Conservation (phyloP, 257 asterid species). For the Paraleonurus japonicus region DNA sequence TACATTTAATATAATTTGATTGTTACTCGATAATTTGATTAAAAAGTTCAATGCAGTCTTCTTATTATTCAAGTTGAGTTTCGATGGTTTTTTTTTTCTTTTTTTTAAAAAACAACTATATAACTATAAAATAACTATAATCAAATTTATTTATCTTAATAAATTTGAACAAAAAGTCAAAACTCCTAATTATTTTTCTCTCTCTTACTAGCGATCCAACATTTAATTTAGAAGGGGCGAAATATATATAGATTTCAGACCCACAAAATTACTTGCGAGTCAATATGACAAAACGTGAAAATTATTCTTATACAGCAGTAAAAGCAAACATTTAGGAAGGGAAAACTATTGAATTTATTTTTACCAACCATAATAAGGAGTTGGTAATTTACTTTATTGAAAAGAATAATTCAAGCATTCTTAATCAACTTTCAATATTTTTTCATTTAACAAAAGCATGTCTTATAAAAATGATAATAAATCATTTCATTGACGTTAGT, state of each 20-base stretch:
- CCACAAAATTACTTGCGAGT: conserved; percentile 1
- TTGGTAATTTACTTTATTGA: no score
- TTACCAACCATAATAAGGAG: background rate
- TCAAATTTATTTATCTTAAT: background rate
- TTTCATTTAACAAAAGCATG: background rate
- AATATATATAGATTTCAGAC: background rate
- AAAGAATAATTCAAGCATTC: background rate
- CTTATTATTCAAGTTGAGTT: background rate
- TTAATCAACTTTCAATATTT: no score
- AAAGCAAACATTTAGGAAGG: background rate
- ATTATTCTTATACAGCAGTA: background rate
- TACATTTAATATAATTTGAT: no score
- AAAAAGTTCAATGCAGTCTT: background rate
- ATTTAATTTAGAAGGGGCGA: background rate
- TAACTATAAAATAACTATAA: no score
- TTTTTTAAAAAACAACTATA: no score
- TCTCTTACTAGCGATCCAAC: no score
- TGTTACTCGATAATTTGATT: no score
- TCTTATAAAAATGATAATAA: background rate
- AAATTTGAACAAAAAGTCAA: no score
- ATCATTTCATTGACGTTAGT: no score
- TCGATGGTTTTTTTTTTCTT: no score
- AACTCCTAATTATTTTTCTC: background rate
- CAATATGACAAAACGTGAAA: background rate
- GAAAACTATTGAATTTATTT: background rate